These are phyloP conservation scores for Plasmodium billcollinsi DNA, from an alignment of 169 alveolate species.

Conservation along the genomic window DNA sequence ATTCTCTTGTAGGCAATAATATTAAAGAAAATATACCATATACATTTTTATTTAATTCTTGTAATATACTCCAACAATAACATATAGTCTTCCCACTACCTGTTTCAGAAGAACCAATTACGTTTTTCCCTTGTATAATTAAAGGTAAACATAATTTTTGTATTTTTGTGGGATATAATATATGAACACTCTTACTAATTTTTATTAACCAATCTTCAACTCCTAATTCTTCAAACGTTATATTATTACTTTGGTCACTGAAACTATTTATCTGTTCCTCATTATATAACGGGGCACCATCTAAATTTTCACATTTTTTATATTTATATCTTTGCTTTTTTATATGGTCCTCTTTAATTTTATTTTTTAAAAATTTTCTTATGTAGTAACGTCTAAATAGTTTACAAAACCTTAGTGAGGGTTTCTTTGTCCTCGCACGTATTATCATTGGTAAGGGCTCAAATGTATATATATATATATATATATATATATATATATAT, in stretches of 20 bases:
- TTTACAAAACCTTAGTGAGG: conserved; percentile 11
- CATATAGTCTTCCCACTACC: conserved; percentile 99
- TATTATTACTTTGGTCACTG: conserved; percentile 11
- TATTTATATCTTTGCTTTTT: conserved; percentile 6
- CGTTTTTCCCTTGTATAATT: conserved; percentile 91
- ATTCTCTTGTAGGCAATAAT: conserved; percentile 98
- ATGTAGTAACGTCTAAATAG: conserved; percentile 13
- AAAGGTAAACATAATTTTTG: conserved; percentile 93
- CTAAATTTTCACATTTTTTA: not conserved
- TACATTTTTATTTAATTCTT: conserved; percentile 94
- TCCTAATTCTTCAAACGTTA: conserved; percentile 82
- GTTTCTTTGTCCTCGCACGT: not conserved
- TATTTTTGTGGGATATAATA: conserved; percentile 92
- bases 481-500: too few relatives aligned
- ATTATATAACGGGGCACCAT: not conserved
- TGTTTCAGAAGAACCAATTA: conserved; percentile 96
- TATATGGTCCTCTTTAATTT: not conserved
- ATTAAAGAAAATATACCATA: conserved; percentile 96
- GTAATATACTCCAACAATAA: conserved; percentile 96
- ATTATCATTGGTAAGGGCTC: not conserved
- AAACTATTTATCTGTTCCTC: not conserved
- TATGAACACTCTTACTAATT: conserved; percentile 79
- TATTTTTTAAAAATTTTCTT: conserved; percentile 21
- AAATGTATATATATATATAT: too few relatives aligned
- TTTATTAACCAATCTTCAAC: conserved; percentile 85